Evolutionary conservation across 805 yeast genomes (phyloP), one percentile per base, ranked within the genome.

Genomic region (Jamesozyma jinghongensis): DNA sequence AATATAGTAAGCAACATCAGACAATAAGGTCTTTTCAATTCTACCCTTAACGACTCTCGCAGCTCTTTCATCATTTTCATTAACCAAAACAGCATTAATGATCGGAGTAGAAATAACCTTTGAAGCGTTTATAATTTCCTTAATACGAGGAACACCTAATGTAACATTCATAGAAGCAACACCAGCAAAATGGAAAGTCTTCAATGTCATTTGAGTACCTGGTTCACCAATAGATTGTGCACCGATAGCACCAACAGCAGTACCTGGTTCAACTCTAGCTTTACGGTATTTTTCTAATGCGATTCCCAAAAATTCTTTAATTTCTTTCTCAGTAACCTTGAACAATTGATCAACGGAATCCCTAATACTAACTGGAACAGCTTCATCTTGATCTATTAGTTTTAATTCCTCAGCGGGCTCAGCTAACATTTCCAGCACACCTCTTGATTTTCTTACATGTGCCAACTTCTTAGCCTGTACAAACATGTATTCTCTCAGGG

Each of bases 201-300:
- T 83, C 58, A 83, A 73, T 4, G 98, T 92, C 98, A 92, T 92
- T 68, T 92, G 98, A 1, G 98, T 92, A 62, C 97, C 98, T 18
- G 98, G 98, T 60, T 90, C 98, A 68, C 98, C 98, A 69, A 92
- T 92, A 34, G 96, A 85, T 61, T 92, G 98, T 0, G 98, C 98
- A 52, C 97, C 98, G 66, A 92, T 88, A 19, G 98, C 97, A 50
- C 98, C 98, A 41, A 92, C 97, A 2, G 98, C 98, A 3, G 98
- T 92, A 47, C 97, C 98, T 1, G 98, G 98, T 62, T 92, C 98
- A 14, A 92, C 97, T 65, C 80, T 81, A 6, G 98, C 96, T 50
- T 81, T 73, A 40, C 77, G 77, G 57, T 92, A 92, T 65, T 92
- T 92, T 51, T 69, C 67, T 44, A 90, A 70, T 51, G 97, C 84